Conservation (phyloP, 768 basidiomycete genomes). For the Rhodotorula babjevae region DNA sequence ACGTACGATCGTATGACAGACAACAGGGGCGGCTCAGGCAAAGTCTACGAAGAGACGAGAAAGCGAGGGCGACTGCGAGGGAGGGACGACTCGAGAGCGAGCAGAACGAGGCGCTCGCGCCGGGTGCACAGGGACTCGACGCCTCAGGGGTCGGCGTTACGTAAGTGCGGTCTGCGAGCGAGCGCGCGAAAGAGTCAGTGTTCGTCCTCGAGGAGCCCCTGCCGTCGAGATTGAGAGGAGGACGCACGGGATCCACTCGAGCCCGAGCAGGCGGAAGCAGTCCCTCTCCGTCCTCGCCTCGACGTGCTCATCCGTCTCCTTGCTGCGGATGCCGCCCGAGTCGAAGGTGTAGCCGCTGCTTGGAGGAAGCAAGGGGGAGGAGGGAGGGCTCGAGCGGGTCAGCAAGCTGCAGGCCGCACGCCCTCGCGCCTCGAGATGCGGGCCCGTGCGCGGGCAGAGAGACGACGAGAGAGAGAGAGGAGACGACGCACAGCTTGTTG, state of each 20-base stretch:
- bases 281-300: conserved; percentile 1
- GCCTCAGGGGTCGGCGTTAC: conserved; percentile 19
- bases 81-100: not conserved
- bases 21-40: not conserved
- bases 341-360: conserved; percentile 8
- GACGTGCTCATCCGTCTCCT: not conserved
- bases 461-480: not conserved
- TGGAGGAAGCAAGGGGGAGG: no score
- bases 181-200: no score
- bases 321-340: not conserved
- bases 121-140: not conserved
- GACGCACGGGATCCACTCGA: conserved; percentile 10
- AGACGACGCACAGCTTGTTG: not conserved
- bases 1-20: not conserved
- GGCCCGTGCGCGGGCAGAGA: no score
- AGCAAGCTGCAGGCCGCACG: no score
- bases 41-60: not conserved
- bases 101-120: no score
- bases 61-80: not conserved
- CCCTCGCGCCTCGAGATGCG: no score
- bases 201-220: no score
- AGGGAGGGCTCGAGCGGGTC: no score
- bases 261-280: conserved; percentile 9
- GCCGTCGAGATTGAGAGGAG: not conserved
- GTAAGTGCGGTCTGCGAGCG: conserved; percentile 1